These are phyloP conservation scores for Nymphaea colorata DNA, from an alignment of 164 flowering plant genomes.

Conservation along the genomic window DNA sequence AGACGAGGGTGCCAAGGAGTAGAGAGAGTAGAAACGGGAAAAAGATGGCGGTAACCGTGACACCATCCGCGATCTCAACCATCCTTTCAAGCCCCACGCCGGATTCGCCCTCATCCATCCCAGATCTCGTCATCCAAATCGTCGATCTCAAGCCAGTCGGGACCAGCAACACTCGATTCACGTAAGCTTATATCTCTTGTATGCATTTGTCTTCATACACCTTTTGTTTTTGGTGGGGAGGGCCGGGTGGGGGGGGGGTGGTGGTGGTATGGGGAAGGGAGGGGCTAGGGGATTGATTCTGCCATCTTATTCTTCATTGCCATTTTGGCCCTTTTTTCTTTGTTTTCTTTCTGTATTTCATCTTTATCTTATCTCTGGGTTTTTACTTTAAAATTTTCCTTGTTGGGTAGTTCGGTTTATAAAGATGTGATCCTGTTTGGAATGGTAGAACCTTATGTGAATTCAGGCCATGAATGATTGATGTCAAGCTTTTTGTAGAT, in stretches of 20 bases:
- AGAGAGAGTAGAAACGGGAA: conserved; percentile 5
- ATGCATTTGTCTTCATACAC: neutral
- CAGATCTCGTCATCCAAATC: conserved; percentile 67
- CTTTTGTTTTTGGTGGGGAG: neutral
- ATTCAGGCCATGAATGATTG: too few species aligned
- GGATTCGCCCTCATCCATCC: conserved; percentile 38
- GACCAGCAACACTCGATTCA: conserved; percentile 34
- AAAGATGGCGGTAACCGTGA: conserved; percentile 38
- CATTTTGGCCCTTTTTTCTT: neutral
- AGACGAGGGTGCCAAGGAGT: neutral
- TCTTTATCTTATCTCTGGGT: neutral
- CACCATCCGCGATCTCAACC: conserved; percentile 53
- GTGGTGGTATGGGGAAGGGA: too few species aligned
- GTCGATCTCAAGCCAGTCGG: conserved; percentile 69
- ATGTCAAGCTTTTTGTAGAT: conserved; percentile 23
- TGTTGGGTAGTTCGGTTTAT: neutral
- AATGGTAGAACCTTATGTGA: too few species aligned
- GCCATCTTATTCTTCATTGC: too few species aligned
- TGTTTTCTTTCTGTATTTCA: too few species aligned
- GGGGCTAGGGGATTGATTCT: too few species aligned
- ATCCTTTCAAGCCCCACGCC: conserved; percentile 62
- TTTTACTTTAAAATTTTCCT: neutral
- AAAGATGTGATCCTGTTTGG: neutral
- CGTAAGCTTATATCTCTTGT: conserved; percentile 20
- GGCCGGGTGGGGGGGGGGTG: too few species aligned